Conservation (phyloP, 257 asterid species). For the Pogostemon cablin region DNA sequence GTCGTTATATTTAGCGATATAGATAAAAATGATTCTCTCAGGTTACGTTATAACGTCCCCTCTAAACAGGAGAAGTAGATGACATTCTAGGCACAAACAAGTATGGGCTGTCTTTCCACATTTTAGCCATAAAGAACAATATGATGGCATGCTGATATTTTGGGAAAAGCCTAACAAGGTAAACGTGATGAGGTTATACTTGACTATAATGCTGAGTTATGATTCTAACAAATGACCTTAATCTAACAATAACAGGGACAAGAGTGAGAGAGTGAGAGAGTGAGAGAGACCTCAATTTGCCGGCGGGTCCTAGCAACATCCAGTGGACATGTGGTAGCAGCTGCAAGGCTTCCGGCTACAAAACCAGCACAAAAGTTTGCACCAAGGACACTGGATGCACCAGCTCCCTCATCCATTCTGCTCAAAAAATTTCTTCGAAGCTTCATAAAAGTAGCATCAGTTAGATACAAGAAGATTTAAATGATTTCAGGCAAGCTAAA, state of each 20-base stretch:
- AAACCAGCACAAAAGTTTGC: slow-evolving; percentile 83
- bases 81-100: background rate
- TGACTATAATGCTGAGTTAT: background rate
- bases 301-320: slow-evolving; percentile 88
- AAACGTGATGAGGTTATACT: background rate
- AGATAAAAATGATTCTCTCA: slow-evolving; percentile 5
- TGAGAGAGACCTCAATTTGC: slow-evolving; percentile 72
- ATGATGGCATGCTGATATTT: background rate
- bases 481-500: background rate
- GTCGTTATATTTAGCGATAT: no score
- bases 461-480: background rate
- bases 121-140: background rate
- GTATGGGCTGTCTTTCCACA: background rate
- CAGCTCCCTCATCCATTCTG: slow-evolving; percentile 52
- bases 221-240: slow-evolving; percentile 49
- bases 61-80: background rate
- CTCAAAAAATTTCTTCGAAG: slow-evolving; percentile 65
- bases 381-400: slow-evolving; percentile 52
- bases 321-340: slow-evolving; percentile 74
- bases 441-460: slow-evolving; percentile 46
- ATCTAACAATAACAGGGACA: slow-evolving; percentile 42
- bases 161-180: background rate
- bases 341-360: slow-evolving; percentile 86
- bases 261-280: background rate
- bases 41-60: slow-evolving; percentile 30